Conservation (phyloP, 768 basidiomycete genomes). For the Kondoa subrosea region DNA sequence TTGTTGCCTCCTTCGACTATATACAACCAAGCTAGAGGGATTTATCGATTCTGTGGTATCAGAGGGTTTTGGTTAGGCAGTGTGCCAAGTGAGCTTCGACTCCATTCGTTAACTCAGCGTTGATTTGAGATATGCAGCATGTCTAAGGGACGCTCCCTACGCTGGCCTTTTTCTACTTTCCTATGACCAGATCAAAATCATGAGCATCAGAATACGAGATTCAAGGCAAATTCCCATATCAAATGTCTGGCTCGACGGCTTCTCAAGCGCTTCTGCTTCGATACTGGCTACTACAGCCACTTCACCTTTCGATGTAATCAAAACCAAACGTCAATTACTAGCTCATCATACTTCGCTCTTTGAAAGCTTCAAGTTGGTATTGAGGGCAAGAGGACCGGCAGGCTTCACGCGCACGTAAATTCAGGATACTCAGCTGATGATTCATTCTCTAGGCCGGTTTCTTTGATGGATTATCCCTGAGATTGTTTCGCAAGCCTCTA, state of each 20-base stretch:
- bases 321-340: neutral
- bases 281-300: neutral
- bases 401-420: neutral
- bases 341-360: neutral
- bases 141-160: neutral
- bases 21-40: neutral
- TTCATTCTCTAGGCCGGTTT: neutral
- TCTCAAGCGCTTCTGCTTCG: neutral
- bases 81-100: neutral
- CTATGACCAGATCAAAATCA: neutral
- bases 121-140: neutral
- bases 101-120: neutral
- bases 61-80: neutral
- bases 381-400: neutral
- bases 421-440: too few relatives aligned
- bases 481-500: neutral
- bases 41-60: neutral
- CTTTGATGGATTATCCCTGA: neutral
- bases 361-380: neutral
- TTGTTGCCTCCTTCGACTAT: neutral
- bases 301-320: slow-evolving; percentile 3
- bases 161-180: neutral
- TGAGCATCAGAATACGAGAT: neutral
- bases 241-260: neutral
- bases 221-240: neutral